Base-by-base conservation (phyloP, 768 basidiomycete genomes). In the Scleroderma bovista region DNA sequence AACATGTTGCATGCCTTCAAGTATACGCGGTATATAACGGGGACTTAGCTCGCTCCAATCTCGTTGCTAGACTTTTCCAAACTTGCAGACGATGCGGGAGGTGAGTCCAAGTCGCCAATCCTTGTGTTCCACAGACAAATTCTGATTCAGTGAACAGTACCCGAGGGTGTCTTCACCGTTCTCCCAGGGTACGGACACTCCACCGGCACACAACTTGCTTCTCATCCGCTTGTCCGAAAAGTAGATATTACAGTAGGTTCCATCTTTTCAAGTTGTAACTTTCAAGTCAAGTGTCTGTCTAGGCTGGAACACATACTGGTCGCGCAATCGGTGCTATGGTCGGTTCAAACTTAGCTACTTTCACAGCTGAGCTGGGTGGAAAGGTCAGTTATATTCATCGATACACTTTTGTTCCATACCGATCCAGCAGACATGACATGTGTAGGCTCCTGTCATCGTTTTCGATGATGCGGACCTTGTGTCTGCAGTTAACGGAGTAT, bases 281-380 rank as follows among this genome's bases (percentile, higher is more conserved):
- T 32, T 19, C 17, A 17, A 15, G 11, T 20, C 46, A 51, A 46
- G 9, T 50, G 19, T 37, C 11, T 42, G 8, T 50, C 7, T 46
- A 89, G 88, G 88, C 87, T 44, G 87, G 90, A 11, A 91, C 88
- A 2, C 71, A 72, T 53, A 88, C 88, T 2, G 91, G 91, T 0
- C 79, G 85, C n/a, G 72, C 73, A 8, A 64, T 93, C 13, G 91
- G 90, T 31, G 75, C 76, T 44, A 75, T 84, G 13, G 88, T 85
- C 5, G 90, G 91, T 31, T 65, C 72, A 16, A 93, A 93, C 60
- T 62, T 93, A 12, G 82, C 84, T 2, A 65, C 78, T 5, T 91
- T 77, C 61, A 92, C 89, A 1, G 91, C 91, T 0, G 91, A 93
- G 59, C 72, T 93, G 6, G 91, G 91, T 17, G 91, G 91, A 26